Base-by-base conservation (phyloP, 179 eudicot genomes). In the Carnegiea gigantea region DNA sequence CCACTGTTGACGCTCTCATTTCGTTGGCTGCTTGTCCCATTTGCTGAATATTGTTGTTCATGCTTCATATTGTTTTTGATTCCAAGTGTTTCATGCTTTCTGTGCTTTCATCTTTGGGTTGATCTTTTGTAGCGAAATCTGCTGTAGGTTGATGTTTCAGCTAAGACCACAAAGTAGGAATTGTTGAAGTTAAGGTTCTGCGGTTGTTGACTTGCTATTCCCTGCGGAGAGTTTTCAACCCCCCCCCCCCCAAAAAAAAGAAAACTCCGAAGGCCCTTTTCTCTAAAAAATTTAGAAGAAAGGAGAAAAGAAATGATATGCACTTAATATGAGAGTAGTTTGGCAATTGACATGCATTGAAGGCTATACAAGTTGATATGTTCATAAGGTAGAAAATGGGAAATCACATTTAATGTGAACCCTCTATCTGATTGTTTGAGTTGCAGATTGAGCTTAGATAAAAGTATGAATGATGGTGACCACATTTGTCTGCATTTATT, bases 11-110 rank as follows among this genome's bases (percentile, higher is more conserved):
- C n/a, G 6, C 46, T 75, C 38, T 70, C 68, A 72, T 77, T 48
- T 38, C 64, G 49, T 82, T n/a, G 59, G 38, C 26, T 68, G 78
- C n/a, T 74, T 76, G n/a, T 64, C 54, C 24, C 68, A 59, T 80
- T 6, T 46, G 9, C 53, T 23, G 28, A 40, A 23, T 36, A 18
- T 24, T 59, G 53, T 70, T 44, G 33, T 36, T 77, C 21, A 17
- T 24, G 33, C 46, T 51, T 38, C 38, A 53, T 51, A 26, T 59
- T 54, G 60, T 71, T 14, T 26, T 33, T 46, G 21, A 40, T 59
- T 7, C 15, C 28, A 49, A 49, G 10, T 14, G 44, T 80, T 28
- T 75, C 23, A 26, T 15, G 44, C 20, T 76, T 48, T 51, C 67
- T 53, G 18, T 76, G n/a, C 20, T 28, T 54, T 51, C 5, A 75